phyloP scores from a whole-genome alignment of 768 basidiomycete genomes.

The Nidularia pulvinata region DNA sequence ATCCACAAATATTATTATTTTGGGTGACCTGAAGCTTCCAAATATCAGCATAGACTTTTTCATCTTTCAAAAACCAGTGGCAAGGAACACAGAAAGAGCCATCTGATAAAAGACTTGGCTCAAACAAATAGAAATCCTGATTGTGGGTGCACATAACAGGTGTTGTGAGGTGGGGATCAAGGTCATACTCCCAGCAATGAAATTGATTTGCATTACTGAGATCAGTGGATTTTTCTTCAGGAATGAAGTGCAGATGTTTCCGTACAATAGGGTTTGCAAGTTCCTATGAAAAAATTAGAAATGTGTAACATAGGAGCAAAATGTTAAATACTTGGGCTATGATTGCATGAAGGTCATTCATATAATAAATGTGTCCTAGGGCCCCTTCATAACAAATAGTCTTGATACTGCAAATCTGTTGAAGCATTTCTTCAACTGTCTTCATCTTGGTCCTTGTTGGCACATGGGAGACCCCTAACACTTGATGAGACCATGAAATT shows the following conservation, averaged over 20 bases:
- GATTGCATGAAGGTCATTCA: neutral
- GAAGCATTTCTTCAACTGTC: neutral
- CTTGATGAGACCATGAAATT: neutral
- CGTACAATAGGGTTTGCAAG: neutral
- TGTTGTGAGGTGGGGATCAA: neutral
- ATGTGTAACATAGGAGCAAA: neutral
- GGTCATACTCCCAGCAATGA: neutral
- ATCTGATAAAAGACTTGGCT: neutral
- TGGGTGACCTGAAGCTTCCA: too few relatives aligned
- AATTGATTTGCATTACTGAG: neutral
- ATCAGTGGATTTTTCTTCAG: neutral
- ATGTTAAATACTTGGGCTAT: neutral
- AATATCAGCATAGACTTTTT: neutral
- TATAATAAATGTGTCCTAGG: neutral
- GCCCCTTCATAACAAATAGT: neutral
- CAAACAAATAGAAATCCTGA: neutral
- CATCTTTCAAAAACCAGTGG: neutral
- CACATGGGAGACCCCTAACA: neutral
- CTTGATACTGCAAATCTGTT: neutral
- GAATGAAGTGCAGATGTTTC: neutral
- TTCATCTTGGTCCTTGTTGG: neutral
- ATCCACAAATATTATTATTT: too few relatives aligned
- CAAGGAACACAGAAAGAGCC: neutral
- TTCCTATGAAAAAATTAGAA: neutral
- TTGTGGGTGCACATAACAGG: neutral